phyloP scores from a whole-genome alignment of 2,329 filamentous ascomycete genomes.

The Stachybotrys chlorohalonatus region DNA sequence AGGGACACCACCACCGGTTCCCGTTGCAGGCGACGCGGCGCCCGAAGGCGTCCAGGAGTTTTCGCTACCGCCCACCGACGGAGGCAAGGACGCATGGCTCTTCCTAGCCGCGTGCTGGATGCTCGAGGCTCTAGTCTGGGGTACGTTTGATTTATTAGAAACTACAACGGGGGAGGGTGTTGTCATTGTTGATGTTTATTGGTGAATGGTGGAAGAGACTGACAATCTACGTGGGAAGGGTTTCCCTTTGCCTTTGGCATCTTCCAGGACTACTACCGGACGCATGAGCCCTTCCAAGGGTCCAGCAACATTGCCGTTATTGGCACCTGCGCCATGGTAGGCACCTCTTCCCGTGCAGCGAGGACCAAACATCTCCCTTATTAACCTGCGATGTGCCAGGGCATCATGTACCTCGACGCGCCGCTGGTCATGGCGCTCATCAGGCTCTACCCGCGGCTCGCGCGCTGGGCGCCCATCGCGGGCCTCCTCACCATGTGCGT shows the following conservation, averaged over 20 bases:
- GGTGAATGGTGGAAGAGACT: not conserved
- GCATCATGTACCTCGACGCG: conserved; percentile 46
- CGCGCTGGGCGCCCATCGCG: conserved; percentile 31
- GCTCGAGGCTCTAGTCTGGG: conserved; percentile 24
- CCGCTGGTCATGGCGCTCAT: conserved; percentile 39
- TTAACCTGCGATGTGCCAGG: conserved; percentile 15
- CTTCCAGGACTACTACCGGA: conserved; percentile 61
- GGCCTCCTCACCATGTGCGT: conserved; percentile 43
- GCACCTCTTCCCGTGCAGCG: not conserved
- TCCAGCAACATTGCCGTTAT: conserved; percentile 50
- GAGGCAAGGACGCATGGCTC: conserved; percentile 23
- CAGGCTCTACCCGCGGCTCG: conserved; percentile 29
- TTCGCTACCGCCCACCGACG: conserved; percentile 18
- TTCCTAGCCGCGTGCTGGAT: conserved; percentile 21
- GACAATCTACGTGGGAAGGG: conserved; percentile 27
- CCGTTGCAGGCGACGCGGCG: not conserved
- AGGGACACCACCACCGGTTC: not conserved
- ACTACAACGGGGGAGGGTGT: not conserved
- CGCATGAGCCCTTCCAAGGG: conserved; percentile 46
- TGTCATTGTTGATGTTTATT: too few relatives aligned
- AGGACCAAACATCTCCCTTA: not conserved
- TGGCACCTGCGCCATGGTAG: conserved; percentile 53
- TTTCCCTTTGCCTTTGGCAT: conserved; percentile 62
- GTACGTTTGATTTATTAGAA: conserved; percentile 6
- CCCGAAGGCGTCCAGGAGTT: conserved; percentile 5